Conservation (phyloP, 1,284 basidiomycete genomes). For the Apiotrichum akiyoshidainum region DNA sequence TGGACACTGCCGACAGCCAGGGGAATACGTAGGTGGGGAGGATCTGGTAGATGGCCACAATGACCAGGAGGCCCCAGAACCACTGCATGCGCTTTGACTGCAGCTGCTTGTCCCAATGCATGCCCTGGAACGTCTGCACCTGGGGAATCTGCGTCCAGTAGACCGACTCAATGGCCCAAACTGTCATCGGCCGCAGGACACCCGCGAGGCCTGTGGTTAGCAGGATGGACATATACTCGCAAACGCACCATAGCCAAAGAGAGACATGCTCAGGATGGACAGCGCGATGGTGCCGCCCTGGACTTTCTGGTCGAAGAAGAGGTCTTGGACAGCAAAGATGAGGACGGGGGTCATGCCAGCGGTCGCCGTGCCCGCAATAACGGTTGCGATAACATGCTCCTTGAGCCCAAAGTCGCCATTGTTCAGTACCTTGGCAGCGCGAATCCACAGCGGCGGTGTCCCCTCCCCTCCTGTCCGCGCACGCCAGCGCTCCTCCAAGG, state of each 20-base stretch:
- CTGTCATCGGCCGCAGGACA: slow-evolving; percentile 38
- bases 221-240: no score
- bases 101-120: slow-evolving; percentile 45
- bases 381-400: slow-evolving; percentile 60
- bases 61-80: slow-evolving; percentile 63
- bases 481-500: slow-evolving; percentile 53
- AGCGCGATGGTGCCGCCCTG: slow-evolving; percentile 60
- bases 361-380: slow-evolving; percentile 62
- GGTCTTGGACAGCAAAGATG: slow-evolving; percentile 62
- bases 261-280: slow-evolving; percentile 63
- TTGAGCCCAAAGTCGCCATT: slow-evolving; percentile 62
- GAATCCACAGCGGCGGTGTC: slow-evolving; percentile 13
- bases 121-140: slow-evolving; percentile 33
- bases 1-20: slow-evolving; percentile 35
- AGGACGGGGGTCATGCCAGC: slow-evolving; percentile 57
- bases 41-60: slow-evolving; percentile 27
- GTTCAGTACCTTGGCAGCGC: slow-evolving; percentile 57
- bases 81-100: slow-evolving; percentile 59
- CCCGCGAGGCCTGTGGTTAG: slow-evolving; percentile 43
- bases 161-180: slow-evolving; percentile 41
- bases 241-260: slow-evolving; percentile 63
- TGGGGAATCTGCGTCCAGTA: slow-evolving; percentile 36
- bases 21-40: slow-evolving; percentile 56
- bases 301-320: slow-evolving; percentile 60
- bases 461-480: slow-evolving; percentile 43